Evolutionary conservation across 768 basidiomycete species (phyloP).

Genomic region (Pleurotus salmoneostramineus): DNA sequence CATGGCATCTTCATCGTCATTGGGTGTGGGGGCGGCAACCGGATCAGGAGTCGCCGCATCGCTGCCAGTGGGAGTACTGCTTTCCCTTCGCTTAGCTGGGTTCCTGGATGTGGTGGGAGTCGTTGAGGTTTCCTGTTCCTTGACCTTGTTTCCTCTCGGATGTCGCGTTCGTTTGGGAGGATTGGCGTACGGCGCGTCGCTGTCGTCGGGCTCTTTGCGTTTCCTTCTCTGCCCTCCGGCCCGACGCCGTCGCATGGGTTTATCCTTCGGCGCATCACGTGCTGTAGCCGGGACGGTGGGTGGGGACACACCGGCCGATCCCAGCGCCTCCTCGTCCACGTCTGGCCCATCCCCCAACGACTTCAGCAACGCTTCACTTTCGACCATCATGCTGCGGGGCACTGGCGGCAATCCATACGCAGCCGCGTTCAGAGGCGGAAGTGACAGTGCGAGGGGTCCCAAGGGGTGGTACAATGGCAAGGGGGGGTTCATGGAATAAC

Average conservation of each 20-base stretch:
- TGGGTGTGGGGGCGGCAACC: too few relatives aligned
- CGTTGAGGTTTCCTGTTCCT: constrained; percentile 9
- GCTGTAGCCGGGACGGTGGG: constrained; percentile 30
- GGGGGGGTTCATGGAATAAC: constrained; percentile 29
- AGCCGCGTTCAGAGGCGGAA: constrained; percentile 59
- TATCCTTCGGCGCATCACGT: constrained; percentile 31
- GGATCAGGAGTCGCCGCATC: not conserved
- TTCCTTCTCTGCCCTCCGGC: constrained; percentile 50
- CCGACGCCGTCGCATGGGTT: constrained; percentile 49
- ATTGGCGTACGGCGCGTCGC: constrained; percentile 50
- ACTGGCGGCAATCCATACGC: constrained; percentile 49
- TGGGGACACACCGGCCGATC: constrained; percentile 10
- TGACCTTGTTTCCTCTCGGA: constrained; percentile 34
- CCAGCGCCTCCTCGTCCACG: constrained; percentile 12
- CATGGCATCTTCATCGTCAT: too few relatives aligned
- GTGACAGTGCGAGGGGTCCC: constrained; percentile 58
- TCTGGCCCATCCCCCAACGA: constrained; percentile 14
- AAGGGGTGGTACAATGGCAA: constrained; percentile 70
- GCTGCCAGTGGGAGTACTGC: constrained; percentile 32
- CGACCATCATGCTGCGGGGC: constrained; percentile 21
- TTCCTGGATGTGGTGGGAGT: constrained; percentile 37
- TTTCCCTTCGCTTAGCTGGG: constrained; percentile 35
- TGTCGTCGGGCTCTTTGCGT: constrained; percentile 57
- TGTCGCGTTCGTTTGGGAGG: constrained; percentile 65
- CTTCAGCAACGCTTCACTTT: not conserved